phyloP scores from a whole-genome alignment of 2,329 filamentous ascomycete genomes.

The Neonectria punicea region DNA sequence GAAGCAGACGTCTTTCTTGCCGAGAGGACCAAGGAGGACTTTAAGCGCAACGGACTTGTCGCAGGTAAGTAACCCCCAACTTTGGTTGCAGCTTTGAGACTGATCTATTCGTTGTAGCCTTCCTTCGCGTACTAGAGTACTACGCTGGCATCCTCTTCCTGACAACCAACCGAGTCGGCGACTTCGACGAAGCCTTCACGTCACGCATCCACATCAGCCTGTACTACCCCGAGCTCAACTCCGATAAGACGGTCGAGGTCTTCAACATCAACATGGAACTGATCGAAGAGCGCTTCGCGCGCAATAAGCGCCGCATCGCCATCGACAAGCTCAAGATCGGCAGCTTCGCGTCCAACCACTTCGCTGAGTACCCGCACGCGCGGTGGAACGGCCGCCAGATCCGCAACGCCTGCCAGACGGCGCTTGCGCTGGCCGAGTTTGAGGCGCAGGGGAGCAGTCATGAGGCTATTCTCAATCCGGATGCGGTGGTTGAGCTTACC shows the following conservation, averaged over 20 bases:
- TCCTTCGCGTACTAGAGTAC: slow-evolving; percentile 19
- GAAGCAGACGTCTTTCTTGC: slow-evolving; percentile 15
- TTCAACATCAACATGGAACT: slow-evolving; percentile 29
- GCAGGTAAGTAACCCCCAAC: not conserved
- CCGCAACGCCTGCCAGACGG: slow-evolving; percentile 30
- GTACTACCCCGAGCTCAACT: slow-evolving; percentile 19
- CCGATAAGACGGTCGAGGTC: slow-evolving; percentile 7
- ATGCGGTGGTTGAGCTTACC: slow-evolving; percentile 26
- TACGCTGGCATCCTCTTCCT: slow-evolving; percentile 23
- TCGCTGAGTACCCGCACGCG: not conserved
- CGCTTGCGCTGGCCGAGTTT: slow-evolving; percentile 19
- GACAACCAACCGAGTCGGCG: slow-evolving; percentile 21
- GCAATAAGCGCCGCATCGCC: slow-evolving; percentile 4
- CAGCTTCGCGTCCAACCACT: not conserved
- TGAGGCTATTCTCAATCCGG: slow-evolving; percentile 10
- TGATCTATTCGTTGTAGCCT: not conserved
- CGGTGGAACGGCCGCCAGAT: slow-evolving; percentile 49
- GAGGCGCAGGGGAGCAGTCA: slow-evolving; percentile 11
- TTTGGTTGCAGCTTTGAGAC: too few relatives aligned
- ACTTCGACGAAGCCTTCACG: slow-evolving; percentile 35
- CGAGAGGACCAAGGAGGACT: slow-evolving; percentile 10
- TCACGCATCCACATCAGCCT: slow-evolving; percentile 47
- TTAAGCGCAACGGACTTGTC: slow-evolving; percentile 20
- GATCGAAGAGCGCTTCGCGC: slow-evolving; percentile 31
- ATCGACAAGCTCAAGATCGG: slow-evolving; percentile 10